Conservation (phyloP, 1,284 basidiomycete genomes). For the Takashimella tepidaria region DNA sequence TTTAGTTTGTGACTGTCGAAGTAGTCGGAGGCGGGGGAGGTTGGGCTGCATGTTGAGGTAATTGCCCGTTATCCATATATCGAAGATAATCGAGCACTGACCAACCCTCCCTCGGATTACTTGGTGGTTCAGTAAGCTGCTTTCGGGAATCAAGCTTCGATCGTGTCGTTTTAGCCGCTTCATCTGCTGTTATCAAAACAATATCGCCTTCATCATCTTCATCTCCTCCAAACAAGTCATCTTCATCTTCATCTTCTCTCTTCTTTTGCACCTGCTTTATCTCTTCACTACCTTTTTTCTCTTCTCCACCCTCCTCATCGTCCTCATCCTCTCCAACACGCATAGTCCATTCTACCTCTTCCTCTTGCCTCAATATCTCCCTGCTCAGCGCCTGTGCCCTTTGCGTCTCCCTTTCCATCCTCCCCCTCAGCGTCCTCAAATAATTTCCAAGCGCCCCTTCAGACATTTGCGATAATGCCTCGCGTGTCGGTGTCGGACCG, state of each 20-base stretch:
- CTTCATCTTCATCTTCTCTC: neutral
- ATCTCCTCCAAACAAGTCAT: neutral
- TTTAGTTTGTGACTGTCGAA: too few species aligned
- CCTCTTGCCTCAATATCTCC: constrained; percentile 24
- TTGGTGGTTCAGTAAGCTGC: neutral
- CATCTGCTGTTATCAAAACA: neutral
- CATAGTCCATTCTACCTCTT: constrained; percentile 31
- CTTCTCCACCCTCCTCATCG: constrained; percentile 16
- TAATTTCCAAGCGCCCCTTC: constrained; percentile 16
- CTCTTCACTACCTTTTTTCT: constrained; percentile 16
- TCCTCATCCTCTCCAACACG: constrained; percentile 23
- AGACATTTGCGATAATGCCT: neutral
- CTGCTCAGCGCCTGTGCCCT: constrained; percentile 20
- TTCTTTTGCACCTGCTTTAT: neutral
- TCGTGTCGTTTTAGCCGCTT: too few species aligned
- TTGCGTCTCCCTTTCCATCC: constrained; percentile 16
- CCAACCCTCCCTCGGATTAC: neutral
- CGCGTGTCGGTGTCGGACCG: too few species aligned
- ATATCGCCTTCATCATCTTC: neutral
- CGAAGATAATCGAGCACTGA: neutral
- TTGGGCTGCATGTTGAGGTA: neutral
- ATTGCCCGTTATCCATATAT: neutral
- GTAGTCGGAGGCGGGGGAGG: too few species aligned
- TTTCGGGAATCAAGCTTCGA: neutral
- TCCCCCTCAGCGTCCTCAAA: constrained; percentile 10